Conservation (phyloP, 352 stramenopile genomes). For the Thraustotheca clavata region DNA sequence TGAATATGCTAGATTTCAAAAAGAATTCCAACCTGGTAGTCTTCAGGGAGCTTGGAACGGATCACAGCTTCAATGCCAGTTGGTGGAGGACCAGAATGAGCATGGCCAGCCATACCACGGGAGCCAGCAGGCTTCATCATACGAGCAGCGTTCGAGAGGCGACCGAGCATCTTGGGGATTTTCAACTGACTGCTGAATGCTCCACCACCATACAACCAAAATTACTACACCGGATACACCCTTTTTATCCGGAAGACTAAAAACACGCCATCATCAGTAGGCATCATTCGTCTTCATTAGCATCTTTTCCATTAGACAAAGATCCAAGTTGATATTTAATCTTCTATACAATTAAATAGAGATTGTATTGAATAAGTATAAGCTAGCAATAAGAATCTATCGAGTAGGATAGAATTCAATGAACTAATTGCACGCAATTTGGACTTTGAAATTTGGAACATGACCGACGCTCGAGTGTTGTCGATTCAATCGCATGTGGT, state of each 20-base stretch:
- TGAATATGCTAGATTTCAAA: not conserved
- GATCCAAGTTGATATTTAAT: not conserved
- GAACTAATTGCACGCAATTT: not conserved
- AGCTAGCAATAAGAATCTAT: not conserved
- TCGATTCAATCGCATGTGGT: slow-evolving; percentile 86
- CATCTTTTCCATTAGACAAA: not conserved
- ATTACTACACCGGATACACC: not conserved
- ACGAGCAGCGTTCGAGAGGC: slow-evolving; percentile 21
- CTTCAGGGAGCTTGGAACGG: slow-evolving; percentile 69
- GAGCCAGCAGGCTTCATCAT: slow-evolving; percentile 16
- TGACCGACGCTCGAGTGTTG: slow-evolving; percentile 34
- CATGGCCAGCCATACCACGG: slow-evolving; percentile 67
- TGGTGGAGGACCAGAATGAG: slow-evolving; percentile 40
- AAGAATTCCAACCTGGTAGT: slow-evolving; percentile 63
- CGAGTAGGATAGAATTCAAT: too few species aligned
- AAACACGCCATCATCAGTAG: not conserved
- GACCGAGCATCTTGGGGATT: slow-evolving; percentile 20
- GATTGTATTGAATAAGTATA: not conserved
- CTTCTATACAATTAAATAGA: not conserved
- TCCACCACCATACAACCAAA: slow-evolving; percentile 17
- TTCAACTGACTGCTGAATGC: slow-evolving; percentile 21
- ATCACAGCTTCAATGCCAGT: slow-evolving; percentile 79
- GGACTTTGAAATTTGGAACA: not conserved
- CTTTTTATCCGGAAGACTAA: not conserved
- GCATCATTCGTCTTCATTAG: too few species aligned